phyloP scores from a whole-genome alignment of 176 grass and related monocot genomes.

The Oryza nivara region DNA sequence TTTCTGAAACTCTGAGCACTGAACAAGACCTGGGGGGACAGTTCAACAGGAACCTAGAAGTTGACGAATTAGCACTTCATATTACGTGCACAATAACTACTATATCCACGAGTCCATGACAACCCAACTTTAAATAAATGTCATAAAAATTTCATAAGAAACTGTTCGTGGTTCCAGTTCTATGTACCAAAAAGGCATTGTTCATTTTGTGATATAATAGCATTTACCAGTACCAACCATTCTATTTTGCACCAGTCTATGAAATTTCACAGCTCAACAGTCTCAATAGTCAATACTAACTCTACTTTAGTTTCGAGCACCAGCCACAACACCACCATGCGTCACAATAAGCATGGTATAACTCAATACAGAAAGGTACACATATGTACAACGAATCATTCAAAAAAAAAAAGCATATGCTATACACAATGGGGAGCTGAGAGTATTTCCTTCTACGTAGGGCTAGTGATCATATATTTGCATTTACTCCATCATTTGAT shows the following conservation, averaged over 20 bases:
- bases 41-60: no score
- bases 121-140: no score
- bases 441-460: not conserved
- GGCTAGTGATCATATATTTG: conserved; percentile 10
- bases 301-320: not conserved
- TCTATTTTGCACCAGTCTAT: not conserved
- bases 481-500: not conserved
- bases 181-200: no score
- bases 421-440: conserved; percentile 28
- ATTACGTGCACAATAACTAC: no score
- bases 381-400: conserved; percentile 37
- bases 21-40: no score
- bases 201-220: no score
- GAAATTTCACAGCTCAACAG: not conserved
- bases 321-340: conserved; percentile 6
- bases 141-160: no score
- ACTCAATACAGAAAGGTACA: conserved; percentile 12
- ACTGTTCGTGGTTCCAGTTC: no score
- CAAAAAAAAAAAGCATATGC: not conserved
- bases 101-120: no score
- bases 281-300: not conserved
- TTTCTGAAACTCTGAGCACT: no score
- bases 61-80: no score
- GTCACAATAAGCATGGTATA: not conserved
- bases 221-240: not conserved